Conservation (phyloP, 163 green algal species). For the Chlorella variabilis region DNA sequence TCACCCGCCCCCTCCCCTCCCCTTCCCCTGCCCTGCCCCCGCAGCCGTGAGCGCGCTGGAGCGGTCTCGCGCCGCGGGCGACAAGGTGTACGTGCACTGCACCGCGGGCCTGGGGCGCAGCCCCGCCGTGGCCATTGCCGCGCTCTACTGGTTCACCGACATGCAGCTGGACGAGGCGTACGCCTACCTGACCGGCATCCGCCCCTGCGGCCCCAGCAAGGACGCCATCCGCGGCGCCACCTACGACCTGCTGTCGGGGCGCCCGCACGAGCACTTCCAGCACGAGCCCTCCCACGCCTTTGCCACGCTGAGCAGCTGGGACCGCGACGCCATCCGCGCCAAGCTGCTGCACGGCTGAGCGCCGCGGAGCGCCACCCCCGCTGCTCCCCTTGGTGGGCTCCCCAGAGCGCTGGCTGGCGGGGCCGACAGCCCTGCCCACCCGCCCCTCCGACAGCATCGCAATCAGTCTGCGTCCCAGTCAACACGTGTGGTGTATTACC, state of each 20-base stretch:
- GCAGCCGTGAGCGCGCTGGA: constrained; percentile 18
- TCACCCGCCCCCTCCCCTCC: background rate
- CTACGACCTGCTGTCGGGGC: constrained; percentile 77
- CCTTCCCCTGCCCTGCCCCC: background rate
- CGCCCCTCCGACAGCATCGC: background rate
- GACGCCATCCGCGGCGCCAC: constrained; percentile 87
- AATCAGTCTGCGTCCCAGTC: background rate
- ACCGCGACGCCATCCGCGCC: constrained; percentile 50
- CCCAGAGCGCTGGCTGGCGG: too few relatives aligned
- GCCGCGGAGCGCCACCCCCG: background rate
- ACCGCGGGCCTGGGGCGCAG: constrained; percentile 93
- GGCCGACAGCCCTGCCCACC: background rate
- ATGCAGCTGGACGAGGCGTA: constrained; percentile 85
- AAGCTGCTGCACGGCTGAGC: constrained; percentile 14
- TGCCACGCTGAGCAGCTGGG: constrained; percentile 57
- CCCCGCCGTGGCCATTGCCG: constrained; percentile 89
- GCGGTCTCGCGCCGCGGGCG: background rate
- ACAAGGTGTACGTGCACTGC: constrained; percentile 94
- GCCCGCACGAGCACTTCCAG: constrained; percentile 63
- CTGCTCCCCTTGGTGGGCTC: background rate
- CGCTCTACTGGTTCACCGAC: constrained; percentile 80
- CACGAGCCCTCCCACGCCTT: constrained; percentile 58
- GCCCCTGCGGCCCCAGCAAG: constrained; percentile 92
- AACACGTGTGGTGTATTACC: background rate
- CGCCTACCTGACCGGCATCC: constrained; percentile 80